Conservation (phyloP, 2,329 filamentous ascomycete species). For the Neocatenulostroma microsporum region DNA sequence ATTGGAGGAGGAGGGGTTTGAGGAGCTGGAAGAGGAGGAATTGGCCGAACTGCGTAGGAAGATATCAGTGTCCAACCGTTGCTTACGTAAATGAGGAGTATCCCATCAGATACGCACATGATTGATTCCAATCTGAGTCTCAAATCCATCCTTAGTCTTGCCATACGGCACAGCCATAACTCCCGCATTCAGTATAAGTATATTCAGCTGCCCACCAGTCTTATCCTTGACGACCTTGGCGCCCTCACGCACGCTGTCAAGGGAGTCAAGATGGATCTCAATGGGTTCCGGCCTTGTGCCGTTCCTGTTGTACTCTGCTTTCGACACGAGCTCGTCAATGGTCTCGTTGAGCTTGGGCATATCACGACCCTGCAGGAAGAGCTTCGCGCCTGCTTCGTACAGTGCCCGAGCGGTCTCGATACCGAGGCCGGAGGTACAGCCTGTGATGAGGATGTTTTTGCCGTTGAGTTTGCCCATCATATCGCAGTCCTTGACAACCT, state of each 20-base stretch:
- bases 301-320: constrained; percentile 13
- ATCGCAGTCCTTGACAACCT: constrained; percentile 20
- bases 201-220: constrained; percentile 8
- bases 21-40: constrained; percentile 49
- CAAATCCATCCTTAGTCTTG: constrained; percentile 41
- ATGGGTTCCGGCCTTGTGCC: constrained; percentile 16
- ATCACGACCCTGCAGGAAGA: constrained; percentile 40
- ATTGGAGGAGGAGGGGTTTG: constrained; percentile 35
- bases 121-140: constrained; percentile 46
- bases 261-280: constrained; percentile 27
- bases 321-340: constrained; percentile 22
- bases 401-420: constrained; percentile 40
- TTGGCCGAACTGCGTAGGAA: no score
- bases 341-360: constrained; percentile 32
- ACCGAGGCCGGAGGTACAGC: constrained; percentile 40
- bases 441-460: constrained; percentile 38
- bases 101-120: no score
- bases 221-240: constrained; percentile 18
- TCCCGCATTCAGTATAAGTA: constrained; percentile 20
- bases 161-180: constrained; percentile 36
- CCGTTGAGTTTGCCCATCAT: constrained; percentile 29
- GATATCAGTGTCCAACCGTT: no score
- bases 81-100: no score
- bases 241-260: constrained; percentile 27
- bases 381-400: constrained; percentile 37